Percentiles rank a stretch among this genome's conserved stretches.
phyloP scores from a whole-genome alignment of 2,329 filamentous ascomycete species.

The Talaromyces amestolkiae region DNA sequence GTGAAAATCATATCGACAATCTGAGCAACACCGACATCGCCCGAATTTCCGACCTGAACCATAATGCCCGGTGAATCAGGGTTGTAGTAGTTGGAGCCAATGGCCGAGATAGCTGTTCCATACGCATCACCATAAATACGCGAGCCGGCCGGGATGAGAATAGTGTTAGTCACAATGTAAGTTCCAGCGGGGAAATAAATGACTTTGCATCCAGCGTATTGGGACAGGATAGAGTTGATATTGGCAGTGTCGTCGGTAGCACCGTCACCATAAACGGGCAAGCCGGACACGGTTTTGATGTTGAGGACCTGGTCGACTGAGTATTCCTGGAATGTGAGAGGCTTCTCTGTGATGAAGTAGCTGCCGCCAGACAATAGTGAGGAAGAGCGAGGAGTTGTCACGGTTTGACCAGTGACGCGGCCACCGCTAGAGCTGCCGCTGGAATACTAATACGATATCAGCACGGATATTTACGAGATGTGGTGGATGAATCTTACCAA shows the following conservation, averaged over 20 bases:
- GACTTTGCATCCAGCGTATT: conserved; percentile 33
- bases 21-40: conserved; percentile 51
- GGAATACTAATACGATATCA: conserved; percentile 14
- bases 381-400: conserved; percentile 32
- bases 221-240: conserved; percentile 34
- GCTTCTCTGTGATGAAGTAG: conserved; percentile 40
- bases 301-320: conserved; percentile 45
- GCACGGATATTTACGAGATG: neutral
- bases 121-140: conserved; percentile 57
- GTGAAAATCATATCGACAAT: conserved; percentile 56
- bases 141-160: conserved; percentile 49
- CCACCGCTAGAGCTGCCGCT: conserved; percentile 23
- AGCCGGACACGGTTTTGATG: conserved; percentile 44
- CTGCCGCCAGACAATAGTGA: conserved; percentile 35
- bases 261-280: conserved; percentile 46
- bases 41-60: conserved; percentile 51
- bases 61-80: conserved; percentile 48
- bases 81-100: conserved; percentile 48
- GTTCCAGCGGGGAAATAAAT: conserved; percentile 34
- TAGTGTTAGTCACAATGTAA: conserved; percentile 47
- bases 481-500: conserved; percentile 21
- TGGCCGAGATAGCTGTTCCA: conserved; percentile 48
- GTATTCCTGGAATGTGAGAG: conserved; percentile 48
- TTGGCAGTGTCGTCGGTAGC: conserved; percentile 39
- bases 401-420: conserved; percentile 32